Evolutionary conservation across 768 basidiomycete genomes (phyloP), one percentile per base, ranked within the genome.

Genomic region (Suillus cothurnatus): DNA sequence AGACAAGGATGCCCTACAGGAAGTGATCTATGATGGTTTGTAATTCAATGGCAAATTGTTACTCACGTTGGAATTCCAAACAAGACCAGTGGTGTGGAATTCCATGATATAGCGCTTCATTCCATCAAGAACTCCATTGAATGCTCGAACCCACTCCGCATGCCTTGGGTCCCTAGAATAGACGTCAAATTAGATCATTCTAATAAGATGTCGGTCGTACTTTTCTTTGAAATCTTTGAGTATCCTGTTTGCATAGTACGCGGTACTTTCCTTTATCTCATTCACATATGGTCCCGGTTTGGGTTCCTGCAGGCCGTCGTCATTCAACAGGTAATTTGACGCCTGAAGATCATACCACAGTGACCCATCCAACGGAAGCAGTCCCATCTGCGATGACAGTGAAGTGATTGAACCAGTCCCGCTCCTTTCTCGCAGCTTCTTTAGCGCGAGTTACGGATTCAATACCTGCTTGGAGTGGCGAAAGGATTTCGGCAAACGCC

Each of bases 161-260:
- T 96, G 95, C 70, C 89, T 91, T 14, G 88, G 80, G 72, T 98
- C 92, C 74, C 97, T 98, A 71, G n/a, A 39, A 65, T 52, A 23
- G 39, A 21, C 26, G 57, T 71, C 32, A 75, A 23, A 12, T 38
- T 59, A 45, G 41, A 60, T 39, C n/a, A 32, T 61, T 32, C 31
- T 64, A 59, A n/a, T 15, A 43, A 12, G n/a, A 26, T 52, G 52
- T 43, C 15, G 67, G 3, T 73, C 91, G 64, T 66, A 95, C 97
- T 93, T 94, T 8, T 94, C 93, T 76, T 94, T 99, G 83, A 85
- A 94, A 68, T 96, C 94, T 77, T 95, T 94, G 77, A 95, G 89
- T 55, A 99, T 85, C 65, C 89, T 88, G 77, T 97, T 94, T 2
- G 89, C 89, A 75, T 94, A 99, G 79, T 94, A 99, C 72, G 87